phyloP scores from a whole-genome alignment of 2,329 filamentous ascomycete genomes.

The Aspergillus brasiliensis region DNA sequence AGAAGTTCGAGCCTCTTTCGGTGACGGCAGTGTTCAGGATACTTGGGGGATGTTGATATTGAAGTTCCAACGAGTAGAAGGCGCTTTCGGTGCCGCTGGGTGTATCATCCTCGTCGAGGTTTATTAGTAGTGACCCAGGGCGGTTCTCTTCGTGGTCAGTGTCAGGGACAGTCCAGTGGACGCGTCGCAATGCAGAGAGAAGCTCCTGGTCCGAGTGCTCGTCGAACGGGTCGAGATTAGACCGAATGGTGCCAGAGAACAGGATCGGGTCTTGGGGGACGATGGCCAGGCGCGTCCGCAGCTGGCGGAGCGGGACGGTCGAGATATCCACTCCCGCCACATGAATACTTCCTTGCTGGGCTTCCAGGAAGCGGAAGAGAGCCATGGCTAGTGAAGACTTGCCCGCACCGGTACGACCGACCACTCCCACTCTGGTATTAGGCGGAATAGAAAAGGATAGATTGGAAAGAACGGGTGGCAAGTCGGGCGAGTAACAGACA shows the following conservation, averaged over 20 bases:
- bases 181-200: slow-evolving; percentile 66
- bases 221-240: slow-evolving; percentile 75
- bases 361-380: slow-evolving; percentile 27
- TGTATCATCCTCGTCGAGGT: neutral
- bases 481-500: slow-evolving; percentile 68
- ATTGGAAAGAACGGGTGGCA: slow-evolving; percentile 45
- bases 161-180: slow-evolving; percentile 56
- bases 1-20: slow-evolving; percentile 67
- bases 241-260: slow-evolving; percentile 74
- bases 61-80: neutral
- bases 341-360: slow-evolving; percentile 18
- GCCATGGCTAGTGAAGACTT: slow-evolving; percentile 31
- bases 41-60: neutral
- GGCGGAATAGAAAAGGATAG: slow-evolving; percentile 14
- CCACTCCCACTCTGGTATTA: slow-evolving; percentile 19
- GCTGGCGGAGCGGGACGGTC: slow-evolving; percentile 46
- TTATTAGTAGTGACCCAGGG: neutral
- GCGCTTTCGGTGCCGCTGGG: neutral
- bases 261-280: slow-evolving; percentile 81
- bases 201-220: slow-evolving; percentile 68
- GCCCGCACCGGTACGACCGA: slow-evolving; percentile 29
- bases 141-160: neutral
- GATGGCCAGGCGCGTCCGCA: slow-evolving; percentile 71
- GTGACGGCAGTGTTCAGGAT: slow-evolving; percentile 57
- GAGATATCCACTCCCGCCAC: slow-evolving; percentile 51